Percentiles rank a stretch among this genome's conserved stretches.
These are phyloP conservation scores for Chlamydomonas urium DNA, from an alignment of 139 green algal genomes.

Conservation along the genomic window DNA sequence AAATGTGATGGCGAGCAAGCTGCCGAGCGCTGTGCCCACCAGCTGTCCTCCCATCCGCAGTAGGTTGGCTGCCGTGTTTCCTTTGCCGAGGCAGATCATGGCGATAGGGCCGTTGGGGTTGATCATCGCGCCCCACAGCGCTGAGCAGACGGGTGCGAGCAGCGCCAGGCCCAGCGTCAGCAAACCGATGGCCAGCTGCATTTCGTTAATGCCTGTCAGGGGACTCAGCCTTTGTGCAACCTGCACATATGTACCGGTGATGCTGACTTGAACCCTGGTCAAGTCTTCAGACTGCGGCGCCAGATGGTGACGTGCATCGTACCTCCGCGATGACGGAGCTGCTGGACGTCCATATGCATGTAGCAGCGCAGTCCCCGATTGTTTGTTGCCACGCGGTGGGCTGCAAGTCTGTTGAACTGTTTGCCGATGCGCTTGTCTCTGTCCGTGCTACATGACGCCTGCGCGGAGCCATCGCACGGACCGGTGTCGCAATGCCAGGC, in stretches of 20 bases:
- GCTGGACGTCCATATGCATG: neutral
- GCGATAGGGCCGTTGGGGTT: neutral
- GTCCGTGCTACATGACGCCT: no score
- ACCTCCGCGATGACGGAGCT: conserved; percentile 4
- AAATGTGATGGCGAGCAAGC: neutral
- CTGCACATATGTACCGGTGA: no score
- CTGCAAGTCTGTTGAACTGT: no score
- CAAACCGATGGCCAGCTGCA: neutral
- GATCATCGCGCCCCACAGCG: conserved; percentile 1
- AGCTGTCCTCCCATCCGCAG: conserved; percentile 1
- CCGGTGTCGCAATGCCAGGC: no score
- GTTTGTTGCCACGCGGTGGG: neutral
- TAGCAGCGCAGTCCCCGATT: neutral
- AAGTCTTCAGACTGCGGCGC: no score
- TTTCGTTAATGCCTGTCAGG: neutral
- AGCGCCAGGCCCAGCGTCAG: conserved; percentile 5
- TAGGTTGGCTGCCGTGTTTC: neutral
- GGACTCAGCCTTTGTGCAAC: neutral
- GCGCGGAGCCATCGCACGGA: no score
- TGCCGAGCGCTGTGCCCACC: neutral
- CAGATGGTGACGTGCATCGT: no score
- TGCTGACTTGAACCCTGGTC: no score
- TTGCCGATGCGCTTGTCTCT: no score
- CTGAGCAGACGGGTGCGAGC: neutral
- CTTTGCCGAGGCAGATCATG: neutral